Evolutionary conservation across 768 basidiomycete genomes (phyloP), one percentile per base, ranked within the genome.

Genomic region (Russula dissimulans): DNA sequence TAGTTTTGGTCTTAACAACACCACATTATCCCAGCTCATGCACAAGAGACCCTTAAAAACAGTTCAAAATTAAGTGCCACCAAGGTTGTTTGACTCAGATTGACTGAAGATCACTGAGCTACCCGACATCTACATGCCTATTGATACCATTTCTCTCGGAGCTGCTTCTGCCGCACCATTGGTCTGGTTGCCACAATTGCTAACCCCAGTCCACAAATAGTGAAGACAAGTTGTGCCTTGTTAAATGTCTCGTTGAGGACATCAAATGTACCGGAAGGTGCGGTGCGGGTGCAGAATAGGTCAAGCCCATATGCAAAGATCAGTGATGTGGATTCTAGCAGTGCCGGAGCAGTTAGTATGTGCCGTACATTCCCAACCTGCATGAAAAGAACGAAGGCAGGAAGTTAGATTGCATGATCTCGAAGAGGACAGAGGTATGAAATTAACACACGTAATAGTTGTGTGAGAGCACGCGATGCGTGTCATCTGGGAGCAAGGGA

Each of bases 231-330:
- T 71, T 98, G 95, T 1, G 75, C 78, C 76, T 97, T 97, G 76
- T 97, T 97, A 73, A 98, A 98, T 68, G 78, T 85, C 71, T 94
- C 89, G 67, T 82, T 91, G 8, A 98, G 80, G 29, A 97, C 85
- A 69, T 98, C 95, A 67, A 98, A 98, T 18, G 92, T 91, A 43
- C 82, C 84, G 11, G 91, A 94, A 1, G 95, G 92, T 42, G 89
- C 81, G 4, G 91, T 79, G 15, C 92, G 82, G 11, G 91, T 91
- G 31, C 85, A 75, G 79, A 97, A 97, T 64, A 97, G 77, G 73
- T 98, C 95, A 8, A 94, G 78, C 5, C 95, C 95, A 67, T 86
- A 85, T 1, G 85, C 83, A 68, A 97, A 84, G 31, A 97, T 81
- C 6, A 97, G 73, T 0, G 93, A 93, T 0, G 93, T 97, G 5